Conservation (phyloP, 129 eudicot species). For the Arctium minus region DNA sequence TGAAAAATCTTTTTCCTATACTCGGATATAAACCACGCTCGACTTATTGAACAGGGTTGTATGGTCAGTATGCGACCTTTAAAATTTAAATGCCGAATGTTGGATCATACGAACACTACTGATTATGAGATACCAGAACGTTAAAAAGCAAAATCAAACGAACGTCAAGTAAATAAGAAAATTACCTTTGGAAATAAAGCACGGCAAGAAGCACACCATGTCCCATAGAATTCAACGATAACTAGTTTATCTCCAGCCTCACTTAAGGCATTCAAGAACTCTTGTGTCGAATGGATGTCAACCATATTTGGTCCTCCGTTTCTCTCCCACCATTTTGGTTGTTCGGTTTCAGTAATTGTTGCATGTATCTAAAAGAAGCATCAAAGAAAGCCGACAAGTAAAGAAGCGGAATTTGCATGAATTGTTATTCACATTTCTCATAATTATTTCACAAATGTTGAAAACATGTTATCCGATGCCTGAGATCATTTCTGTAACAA, state of each 20-base stretch:
- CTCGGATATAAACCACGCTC: too few species aligned
- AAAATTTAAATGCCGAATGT: too few species aligned
- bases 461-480: background rate
- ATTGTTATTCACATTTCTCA: background rate
- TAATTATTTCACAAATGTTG: background rate
- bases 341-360: constrained; percentile 73
- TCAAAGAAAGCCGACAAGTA: background rate
- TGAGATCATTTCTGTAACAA: background rate
- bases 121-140: background rate
- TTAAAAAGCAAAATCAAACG: background rate
- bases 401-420: background rate
- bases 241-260: constrained; percentile 93
- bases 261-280: constrained; percentile 67
- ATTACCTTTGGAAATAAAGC: constrained; percentile 95
- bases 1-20: too few species aligned
- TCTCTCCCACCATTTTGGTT: constrained; percentile 98
- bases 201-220: constrained; percentile 98
- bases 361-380: constrained; percentile 55
- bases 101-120: too few species aligned
- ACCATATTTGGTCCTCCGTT: constrained; percentile 93
- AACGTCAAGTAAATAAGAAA: background rate
- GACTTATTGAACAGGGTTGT: too few species aligned
- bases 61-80: too few species aligned
- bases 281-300: constrained; percentile 87
- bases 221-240: constrained; percentile 89